Evolutionary conservation across 495 filamentous ascomycete genomes (phyloP), one percentile per base, ranked within the genome.

Genomic region (Friedmanniomyces endolithicus): DNA sequence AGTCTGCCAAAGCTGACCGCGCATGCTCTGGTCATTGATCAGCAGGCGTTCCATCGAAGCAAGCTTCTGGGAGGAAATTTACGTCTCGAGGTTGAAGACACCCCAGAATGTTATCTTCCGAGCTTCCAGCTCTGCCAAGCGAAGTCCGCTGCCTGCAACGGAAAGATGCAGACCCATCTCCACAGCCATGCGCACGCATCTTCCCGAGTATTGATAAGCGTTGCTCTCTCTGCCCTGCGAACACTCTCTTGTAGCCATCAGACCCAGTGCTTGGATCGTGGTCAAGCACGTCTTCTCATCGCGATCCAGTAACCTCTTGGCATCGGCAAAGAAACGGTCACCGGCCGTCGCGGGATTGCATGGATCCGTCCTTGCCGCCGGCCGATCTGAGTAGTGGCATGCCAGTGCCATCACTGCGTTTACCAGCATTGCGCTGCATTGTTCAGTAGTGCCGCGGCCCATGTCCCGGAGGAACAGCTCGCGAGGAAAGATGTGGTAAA

Each of bases 341-440:
- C 87, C 86, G 2, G 81, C 77, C 3, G 85, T 84, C 39, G 74
- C 74, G 0, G 78, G 65, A 58, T 86, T 78, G 63, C 71, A 66
- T 0, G 79, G 77, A 55, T 83, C 76, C 35, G 74, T 71, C 11
- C 84, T 76, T 35, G 83, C 81, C 43, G 75, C 75, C 1, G 76
- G 69, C n/a, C 79, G 74, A 46, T 77, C 79, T 7, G 83, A 88
- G 62, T 86, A 89, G 48, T 81, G 78, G 55, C 85, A 90, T 6
- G 80, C 85, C 41, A 86, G 63, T 1, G 86, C 82, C 8, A 88
- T 70, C 27, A 90, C 71, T 39, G 84, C 83, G 57, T 88, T 90
- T 23, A 90, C 80, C 1, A 94, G 70, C 8, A 90, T 74, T 6
- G 84, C 68, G 6, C 82, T 88, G 67, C 80, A 89, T 63, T 84